Percentiles rank a stretch among this genome's conserved stretches.
Evolutionary conservation across 257 asterid genomes (phyloP).

Genomic region (Anisodus tanguticus): DNA sequence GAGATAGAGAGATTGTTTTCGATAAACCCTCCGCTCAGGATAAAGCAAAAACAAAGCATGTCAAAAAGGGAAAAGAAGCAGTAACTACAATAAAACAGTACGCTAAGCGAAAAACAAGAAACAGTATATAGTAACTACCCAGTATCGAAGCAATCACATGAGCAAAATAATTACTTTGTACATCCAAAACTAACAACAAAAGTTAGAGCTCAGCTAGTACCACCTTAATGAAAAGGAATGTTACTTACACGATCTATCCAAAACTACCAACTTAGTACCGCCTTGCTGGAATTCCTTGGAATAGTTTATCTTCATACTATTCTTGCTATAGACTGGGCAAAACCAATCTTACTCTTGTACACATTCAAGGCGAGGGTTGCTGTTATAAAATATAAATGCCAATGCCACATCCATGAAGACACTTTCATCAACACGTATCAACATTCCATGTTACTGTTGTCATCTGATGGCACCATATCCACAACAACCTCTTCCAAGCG

Average conservation of each 20-base stretch:
- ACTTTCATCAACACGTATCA: constrained; percentile 66
- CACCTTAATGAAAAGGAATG: not conserved
- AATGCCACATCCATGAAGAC: constrained; percentile 67
- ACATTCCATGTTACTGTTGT: constrained; percentile 57
- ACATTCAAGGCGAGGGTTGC: constrained; percentile 64
- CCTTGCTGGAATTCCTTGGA: not conserved
- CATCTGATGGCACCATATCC: constrained; percentile 43
- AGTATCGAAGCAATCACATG: too few species aligned
- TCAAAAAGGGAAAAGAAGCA: too few species aligned
- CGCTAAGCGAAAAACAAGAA: too few species aligned
- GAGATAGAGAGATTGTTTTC: too few species aligned
- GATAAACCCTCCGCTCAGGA: too few species aligned
- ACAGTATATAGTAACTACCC: too few species aligned
- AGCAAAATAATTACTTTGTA: not conserved
- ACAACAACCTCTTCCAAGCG: constrained; percentile 53
- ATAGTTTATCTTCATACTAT: not conserved
- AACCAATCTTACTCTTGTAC: constrained; percentile 76
- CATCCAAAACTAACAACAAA: not conserved
- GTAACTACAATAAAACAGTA: too few species aligned
- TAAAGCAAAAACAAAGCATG: too few species aligned
- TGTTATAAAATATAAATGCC: constrained; percentile 63
- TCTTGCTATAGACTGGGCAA: constrained; percentile 48
- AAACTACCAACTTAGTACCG: not conserved
- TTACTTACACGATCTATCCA: too few species aligned
- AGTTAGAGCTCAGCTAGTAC: not conserved